phyloP scores from a whole-genome alignment of 805 yeast species.

The Tetrapisispora iriomotensis region DNA sequence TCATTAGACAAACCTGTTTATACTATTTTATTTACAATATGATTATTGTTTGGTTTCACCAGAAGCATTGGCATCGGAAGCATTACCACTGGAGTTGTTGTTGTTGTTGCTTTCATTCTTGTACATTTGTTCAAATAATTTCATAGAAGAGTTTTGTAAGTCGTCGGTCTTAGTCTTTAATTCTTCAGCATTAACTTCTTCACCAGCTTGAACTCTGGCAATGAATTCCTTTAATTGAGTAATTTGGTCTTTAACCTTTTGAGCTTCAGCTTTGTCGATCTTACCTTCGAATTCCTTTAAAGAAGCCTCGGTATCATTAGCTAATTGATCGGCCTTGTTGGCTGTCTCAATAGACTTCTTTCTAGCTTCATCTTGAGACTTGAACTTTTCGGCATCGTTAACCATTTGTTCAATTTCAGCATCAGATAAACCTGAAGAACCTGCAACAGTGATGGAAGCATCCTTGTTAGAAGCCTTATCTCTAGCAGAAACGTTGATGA shows the following conservation, averaged over 20 bases:
- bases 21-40: slow-evolving; percentile 2
- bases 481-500: slow-evolving; percentile 87
- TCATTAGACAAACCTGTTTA: neutral
- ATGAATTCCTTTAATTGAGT: slow-evolving; percentile 53
- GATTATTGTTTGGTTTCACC: slow-evolving; percentile 11
- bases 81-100: slow-evolving; percentile 1
- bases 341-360: slow-evolving; percentile 76
- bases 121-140: slow-evolving; percentile 58
- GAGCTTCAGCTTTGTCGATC: slow-evolving; percentile 40
- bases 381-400: slow-evolving; percentile 79
- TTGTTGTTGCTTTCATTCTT: slow-evolving; percentile 17
- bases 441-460: slow-evolving; percentile 92
- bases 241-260: slow-evolving; percentile 41
- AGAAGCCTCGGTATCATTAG: slow-evolving; percentile 84
- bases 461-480: slow-evolving; percentile 92
- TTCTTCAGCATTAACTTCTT: slow-evolving; percentile 43
- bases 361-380: slow-evolving; percentile 79
- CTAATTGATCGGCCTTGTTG: slow-evolving; percentile 64
- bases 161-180: slow-evolving; percentile 68
- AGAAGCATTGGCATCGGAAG: slow-evolving; percentile 1
- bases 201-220: slow-evolving; percentile 56
- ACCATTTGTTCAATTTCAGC: slow-evolving; percentile 87
- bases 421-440: slow-evolving; percentile 87
- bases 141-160: slow-evolving; percentile 64
- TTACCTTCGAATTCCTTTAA: slow-evolving; percentile 62